Evolutionary conservation across 2,329 filamentous ascomycete species (phyloP), one percentile per base, ranked within the genome.

Genomic region (Colletotrichum tamarilloi): DNA sequence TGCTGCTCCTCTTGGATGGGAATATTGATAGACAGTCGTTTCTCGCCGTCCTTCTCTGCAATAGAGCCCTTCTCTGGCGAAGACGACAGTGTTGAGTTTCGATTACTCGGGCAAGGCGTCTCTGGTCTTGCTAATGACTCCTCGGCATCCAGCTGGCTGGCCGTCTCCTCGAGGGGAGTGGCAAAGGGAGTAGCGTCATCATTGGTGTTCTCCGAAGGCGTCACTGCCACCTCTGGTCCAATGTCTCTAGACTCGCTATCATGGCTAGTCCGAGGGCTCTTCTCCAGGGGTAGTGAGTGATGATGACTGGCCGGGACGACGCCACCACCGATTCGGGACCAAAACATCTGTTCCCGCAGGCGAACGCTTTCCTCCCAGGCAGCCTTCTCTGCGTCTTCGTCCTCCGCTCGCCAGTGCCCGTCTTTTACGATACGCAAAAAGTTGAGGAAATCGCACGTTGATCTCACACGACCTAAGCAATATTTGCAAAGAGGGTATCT

Each of bases 311-410:
- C 86, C 1, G 96, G 97, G 14, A 98, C 85, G 2, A 99, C 95
- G 16, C 97, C 97, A 32, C 95, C 97, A 30, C 96, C 96, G 65
- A 99, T 91, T 68, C 97, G 90, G 63, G 94, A 91, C 97, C 97
- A 99, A 81, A 99, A 99, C 93, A 99, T 98, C 77, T 96, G 92
- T 81, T 99, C 97, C 63, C 97, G 89, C 60, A 98, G 84, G 35
- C 93, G 91, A 12, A 98, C 93, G 70, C 95, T 95, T 85, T 99
- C 97, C 80, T 98, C 96, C 97, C 97, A 99, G 0, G 95, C 95
- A 32, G 91, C 90, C 79, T 93, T 94, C 82, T 97, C 94, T 42
- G 95, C 94, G 62, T 97, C 94, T 52, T 93, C 90, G 69, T 93
- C 94, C 59, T 95, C 94, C 14, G 93, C 92, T 63, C 94, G 91